Percentiles rank a stretch among this genome's conserved stretches.
Evolutionary conservation across 805 yeast species (phyloP).

Genomic region (Kazachstania africana): DNA sequence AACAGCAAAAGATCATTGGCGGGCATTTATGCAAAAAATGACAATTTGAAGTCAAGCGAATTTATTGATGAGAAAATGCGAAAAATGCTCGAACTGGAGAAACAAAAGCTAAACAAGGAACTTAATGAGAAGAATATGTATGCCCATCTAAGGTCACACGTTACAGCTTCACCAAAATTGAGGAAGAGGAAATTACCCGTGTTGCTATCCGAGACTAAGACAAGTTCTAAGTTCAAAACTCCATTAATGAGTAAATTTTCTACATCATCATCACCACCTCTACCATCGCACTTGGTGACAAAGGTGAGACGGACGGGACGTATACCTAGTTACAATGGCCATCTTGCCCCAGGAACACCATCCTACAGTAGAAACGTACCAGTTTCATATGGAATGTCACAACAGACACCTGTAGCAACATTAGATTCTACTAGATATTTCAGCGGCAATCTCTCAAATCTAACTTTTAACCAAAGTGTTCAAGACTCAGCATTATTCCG

Average conservation of each 20-base stretch:
- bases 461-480: conserved; percentile 1
- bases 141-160: conserved; percentile 20
- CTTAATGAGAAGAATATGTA: conserved; percentile 16
- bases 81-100: conserved; percentile 17
- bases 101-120: conserved; percentile 6
- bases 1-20: conserved; percentile 10
- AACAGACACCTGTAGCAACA: conserved; percentile 3
- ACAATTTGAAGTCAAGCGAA: conserved; percentile 4
- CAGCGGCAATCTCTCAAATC: conserved; percentile 1
- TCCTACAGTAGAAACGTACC: conserved; percentile 11
- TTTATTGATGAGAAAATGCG: conserved; percentile 21
- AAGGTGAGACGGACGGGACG: conserved; percentile 10
- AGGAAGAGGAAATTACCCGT: conserved; percentile 23
- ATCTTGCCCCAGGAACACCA: conserved; percentile 8
- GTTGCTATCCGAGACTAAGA: conserved; percentile 17
- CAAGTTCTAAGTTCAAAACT: conserved; percentile 16
- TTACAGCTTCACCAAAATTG: conserved; percentile 20
- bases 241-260: conserved; percentile 10
- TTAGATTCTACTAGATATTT: not conserved
- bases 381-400: conserved; percentile 4
- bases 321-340: conserved; percentile 5
- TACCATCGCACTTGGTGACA: conserved; percentile 21
- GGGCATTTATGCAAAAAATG: conserved; percentile 5
- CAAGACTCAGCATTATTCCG: conserved; percentile 9
- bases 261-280: conserved; percentile 10